Evolutionary conservation across 2,329 filamentous ascomycete species (phyloP), one percentile per base, ranked within the genome.

Genomic region (Samsoniella hepiali): DNA sequence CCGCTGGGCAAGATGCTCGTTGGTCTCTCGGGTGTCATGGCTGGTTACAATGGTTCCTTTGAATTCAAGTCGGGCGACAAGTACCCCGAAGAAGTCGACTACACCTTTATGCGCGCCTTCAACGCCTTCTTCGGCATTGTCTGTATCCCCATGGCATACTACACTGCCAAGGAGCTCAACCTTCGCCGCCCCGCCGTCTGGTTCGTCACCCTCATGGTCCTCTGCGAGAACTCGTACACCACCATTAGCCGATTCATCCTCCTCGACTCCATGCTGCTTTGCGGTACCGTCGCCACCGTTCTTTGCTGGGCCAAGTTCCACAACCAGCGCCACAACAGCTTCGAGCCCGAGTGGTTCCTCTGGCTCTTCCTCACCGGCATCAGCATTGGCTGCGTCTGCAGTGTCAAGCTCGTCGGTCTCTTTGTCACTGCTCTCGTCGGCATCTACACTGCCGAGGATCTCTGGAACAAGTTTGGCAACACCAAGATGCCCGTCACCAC

Each of bases 191-290:
- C 92, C 49, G 90, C 93, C 57, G 91, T 97, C 69, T 99, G 95
- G 95, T 84, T 99, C 63, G 88, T 98, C 64, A 95, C 93, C 27
- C 81, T 98, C 70, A 97, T 97, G 91, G 93, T 99, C 51, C 87
- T 99, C 49, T 99, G 93, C 81, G 95, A 99, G 78, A 99, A 99
- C 82, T 98, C 95, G 58, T 99, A 98, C 81, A 97, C 95, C 56
- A 98, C 96, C 38, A 99, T 99, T 77, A 97, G 93, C 78, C 88
- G 95, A 65, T 99, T 99, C 75, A 98, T 99, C 71, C 88, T 99
- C 31, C 88, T 99, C 71, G 95, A 99, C 77, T 98, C 95, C 0
- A 99, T 99, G 95, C 86, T 99, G 58, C 85, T 99, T 45, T 98
- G 93, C 81, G 97, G 97, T 74, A 99, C 96, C n/a, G 95, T 98